Evolutionary conservation across 495 filamentous ascomycete species (phyloP), one percentile per base, ranked within the genome.

Genomic region (Lasiosphaeris hirsuta): DNA sequence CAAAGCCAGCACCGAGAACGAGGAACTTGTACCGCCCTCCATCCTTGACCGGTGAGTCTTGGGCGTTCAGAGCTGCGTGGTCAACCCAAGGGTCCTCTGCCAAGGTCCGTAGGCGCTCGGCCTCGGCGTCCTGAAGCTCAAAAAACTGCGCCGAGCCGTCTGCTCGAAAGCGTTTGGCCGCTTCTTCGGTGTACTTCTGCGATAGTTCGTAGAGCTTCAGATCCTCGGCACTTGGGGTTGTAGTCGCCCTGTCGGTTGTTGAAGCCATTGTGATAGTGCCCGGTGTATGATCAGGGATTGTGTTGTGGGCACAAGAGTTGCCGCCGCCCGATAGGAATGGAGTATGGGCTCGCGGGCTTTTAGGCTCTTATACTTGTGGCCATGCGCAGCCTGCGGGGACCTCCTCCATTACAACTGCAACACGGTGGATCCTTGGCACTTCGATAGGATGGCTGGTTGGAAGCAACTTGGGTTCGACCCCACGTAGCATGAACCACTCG

Each of bases 1-100:
- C 78, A 44, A 69, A 76, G 0, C 83, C 82, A 13, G 76, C 81
- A 19, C 83, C 82, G 10, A 80, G 62, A 55, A 81, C 75, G 38
- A 77, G 51, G 56, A 80, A 75, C 63, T 78, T 78, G 59, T 66
- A 64, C 17, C 45, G 62, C 42, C 68, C 63, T 23, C 69, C 73
- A 5, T 67, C 23, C 15, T 51, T 56, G 40, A 69, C 63, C 6
- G 60, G 64, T 0, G 23, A 59, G 48, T 11, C 37, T 57, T 45
- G 60, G 18, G 69, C 69, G 47, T 77, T 74, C 9, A 77, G 65
- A 6, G 64, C 71, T 1, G 56, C 66, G 51, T 75, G 71, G 61
- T 78, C 72, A 10, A 65, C 72, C 75, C 76, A 82, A 3, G 74
- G 69, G 55, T 82, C 79, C 7, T 77, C 65, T 17, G 51, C 64